phyloP scores from a whole-genome alignment of 768 basidiomycete genomes.

The Strobilomyces echinocephalus region DNA sequence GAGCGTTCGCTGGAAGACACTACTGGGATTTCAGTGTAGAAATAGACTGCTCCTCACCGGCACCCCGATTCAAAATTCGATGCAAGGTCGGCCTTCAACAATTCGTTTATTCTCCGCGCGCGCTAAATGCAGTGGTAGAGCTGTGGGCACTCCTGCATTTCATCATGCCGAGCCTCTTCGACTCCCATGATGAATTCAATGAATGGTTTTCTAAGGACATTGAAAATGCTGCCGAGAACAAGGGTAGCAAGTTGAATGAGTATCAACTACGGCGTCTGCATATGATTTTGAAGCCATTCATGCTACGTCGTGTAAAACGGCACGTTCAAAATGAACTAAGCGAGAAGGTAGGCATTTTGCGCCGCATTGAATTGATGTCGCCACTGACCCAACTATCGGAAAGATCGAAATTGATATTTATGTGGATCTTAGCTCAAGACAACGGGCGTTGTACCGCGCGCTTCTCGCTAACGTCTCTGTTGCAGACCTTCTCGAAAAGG shows the following conservation, averaged over 20 bases:
- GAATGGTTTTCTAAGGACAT: conserved; percentile 99
- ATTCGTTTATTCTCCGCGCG: not conserved
- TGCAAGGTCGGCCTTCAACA: conserved; percentile 71
- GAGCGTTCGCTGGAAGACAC: conserved; percentile 94
- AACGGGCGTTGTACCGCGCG: conserved; percentile 84
- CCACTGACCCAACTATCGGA: conserved; percentile 70
- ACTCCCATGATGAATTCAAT: conserved; percentile 98
- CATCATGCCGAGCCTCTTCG: conserved; percentile 99
- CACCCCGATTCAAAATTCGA: conserved; percentile 98
- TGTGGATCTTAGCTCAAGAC: conserved; percentile 90
- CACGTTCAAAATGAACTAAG: conserved; percentile 99
- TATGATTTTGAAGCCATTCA: conserved; percentile 99
- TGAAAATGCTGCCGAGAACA: conserved; percentile 90
- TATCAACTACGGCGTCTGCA: conserved; percentile 92
- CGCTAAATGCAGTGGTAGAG: conserved; percentile 45
- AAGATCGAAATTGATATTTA: conserved; percentile 96
- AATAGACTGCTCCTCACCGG: conserved; percentile 94
- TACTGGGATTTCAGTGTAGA: conserved; percentile 92
- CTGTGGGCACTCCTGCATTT: conserved; percentile 98
- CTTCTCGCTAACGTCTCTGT: conserved; percentile 92
- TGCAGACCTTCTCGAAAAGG: conserved; percentile 89
- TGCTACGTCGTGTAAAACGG: conserved; percentile 94
- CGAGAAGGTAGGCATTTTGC: conserved; percentile 68
- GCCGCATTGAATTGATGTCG: conserved; percentile 52
- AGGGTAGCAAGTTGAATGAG: conserved; percentile 87